Conservation (phyloP, 2,329 filamentous ascomycete species). For the Pseudocercospora musae region DNA sequence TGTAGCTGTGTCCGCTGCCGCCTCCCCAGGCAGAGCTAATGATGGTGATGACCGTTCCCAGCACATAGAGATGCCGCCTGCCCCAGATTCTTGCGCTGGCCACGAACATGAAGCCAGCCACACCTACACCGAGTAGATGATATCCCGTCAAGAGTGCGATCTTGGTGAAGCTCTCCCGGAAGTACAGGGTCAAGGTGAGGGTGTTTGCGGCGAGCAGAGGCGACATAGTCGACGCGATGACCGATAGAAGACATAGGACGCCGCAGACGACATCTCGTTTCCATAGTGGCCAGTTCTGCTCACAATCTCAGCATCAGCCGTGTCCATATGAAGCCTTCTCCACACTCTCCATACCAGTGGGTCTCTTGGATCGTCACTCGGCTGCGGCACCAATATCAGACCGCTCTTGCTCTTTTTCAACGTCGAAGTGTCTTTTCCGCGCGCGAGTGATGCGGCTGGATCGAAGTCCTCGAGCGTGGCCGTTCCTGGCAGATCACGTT, state of each 20-base stretch:
- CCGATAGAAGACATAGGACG: conserved; percentile 72
- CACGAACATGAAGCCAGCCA: conserved; percentile 80
- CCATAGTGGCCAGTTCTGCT: conserved; percentile 80
- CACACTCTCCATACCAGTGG: conserved; percentile 57
- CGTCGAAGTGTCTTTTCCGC: conserved; percentile 15
- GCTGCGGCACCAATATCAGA: conserved; percentile 78
- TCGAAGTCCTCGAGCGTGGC: conserved; percentile 41
- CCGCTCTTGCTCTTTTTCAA: conserved; percentile 31
- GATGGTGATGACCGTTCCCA: conserved; percentile 72
- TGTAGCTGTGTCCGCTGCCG: conserved; percentile 63
- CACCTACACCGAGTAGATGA: conserved; percentile 77
- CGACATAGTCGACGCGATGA: conserved; percentile 80
- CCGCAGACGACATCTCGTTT: conserved; percentile 76
- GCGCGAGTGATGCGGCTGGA: conserved; percentile 20
- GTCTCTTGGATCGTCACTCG: conserved; percentile 86
- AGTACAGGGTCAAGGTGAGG: conserved; percentile 68
- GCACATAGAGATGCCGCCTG: conserved; percentile 80
- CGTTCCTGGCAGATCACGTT: conserved; percentile 36
- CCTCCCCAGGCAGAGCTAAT: conserved; percentile 76
- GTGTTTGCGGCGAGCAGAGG: conserved; percentile 88
- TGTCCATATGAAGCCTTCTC: conserved; percentile 8
- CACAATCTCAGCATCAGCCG: conserved; percentile 3
- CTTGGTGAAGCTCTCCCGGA: conserved; percentile 62
- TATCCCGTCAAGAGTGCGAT: conserved; percentile 83
- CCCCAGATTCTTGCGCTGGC: conserved; percentile 87